These are phyloP conservation scores for Podospora pseudoanserina DNA, from an alignment of 495 filamentous ascomycete genomes.

Conservation along the genomic window DNA sequence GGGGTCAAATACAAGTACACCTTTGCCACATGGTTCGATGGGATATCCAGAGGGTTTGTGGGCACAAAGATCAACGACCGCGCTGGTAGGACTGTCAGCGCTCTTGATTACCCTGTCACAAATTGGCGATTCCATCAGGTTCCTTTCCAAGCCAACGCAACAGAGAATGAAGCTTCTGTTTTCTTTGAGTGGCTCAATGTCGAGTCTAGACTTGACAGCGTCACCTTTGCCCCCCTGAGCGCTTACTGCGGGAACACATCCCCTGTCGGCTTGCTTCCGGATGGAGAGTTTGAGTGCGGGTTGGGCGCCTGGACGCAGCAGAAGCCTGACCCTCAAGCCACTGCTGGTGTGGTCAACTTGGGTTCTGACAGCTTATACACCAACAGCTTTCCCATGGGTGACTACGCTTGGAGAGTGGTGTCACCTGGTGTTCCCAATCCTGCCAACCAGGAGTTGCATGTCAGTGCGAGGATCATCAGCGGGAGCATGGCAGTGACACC, in stretches of 20 bases:
- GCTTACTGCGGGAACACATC: background rate
- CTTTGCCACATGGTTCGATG: conserved; percentile 7
- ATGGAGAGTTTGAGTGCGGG: conserved; percentile 14
- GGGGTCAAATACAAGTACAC: conserved; percentile 13
- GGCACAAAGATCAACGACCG: background rate
- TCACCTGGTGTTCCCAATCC: background rate
- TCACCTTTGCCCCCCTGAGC: conserved; percentile 11
- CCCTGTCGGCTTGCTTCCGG: conserved; percentile 7
- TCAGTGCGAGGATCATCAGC: conserved; percentile 16
- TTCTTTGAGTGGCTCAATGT: conserved; percentile 9
- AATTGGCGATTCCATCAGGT: conserved; percentile 4
- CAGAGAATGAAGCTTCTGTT: background rate
- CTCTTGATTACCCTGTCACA: background rate
- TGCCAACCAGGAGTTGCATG: background rate
- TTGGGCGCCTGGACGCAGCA: conserved; percentile 8
- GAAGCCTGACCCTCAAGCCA: background rate
- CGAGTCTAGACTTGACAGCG: conserved; percentile 5
- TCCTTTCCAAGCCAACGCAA: background rate
- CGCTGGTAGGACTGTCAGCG: background rate
- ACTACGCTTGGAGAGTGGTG: conserved; percentile 1
- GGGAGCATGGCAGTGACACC: background rate
- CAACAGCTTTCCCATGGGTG: background rate
- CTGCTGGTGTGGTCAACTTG: background rate
- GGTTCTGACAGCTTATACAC: background rate
- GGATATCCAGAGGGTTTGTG: background rate